Base-by-base conservation (phyloP, 1,284 basidiomycete species). In the Ustilago crameri region DNA sequence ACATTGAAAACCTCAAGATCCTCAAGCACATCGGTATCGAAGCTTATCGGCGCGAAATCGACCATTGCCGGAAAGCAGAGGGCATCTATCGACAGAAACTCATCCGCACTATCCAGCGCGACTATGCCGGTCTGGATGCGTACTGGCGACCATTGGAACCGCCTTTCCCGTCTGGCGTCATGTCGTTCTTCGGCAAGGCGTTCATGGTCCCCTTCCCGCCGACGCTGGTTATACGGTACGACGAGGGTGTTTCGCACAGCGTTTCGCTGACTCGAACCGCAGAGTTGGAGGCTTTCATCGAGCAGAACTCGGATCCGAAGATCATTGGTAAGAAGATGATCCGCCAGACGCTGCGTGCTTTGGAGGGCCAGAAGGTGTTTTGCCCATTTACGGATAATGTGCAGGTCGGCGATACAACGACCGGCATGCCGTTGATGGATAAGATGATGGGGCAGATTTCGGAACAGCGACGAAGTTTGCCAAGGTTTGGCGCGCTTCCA, bases 1-100 rank as follows among this genome's bases (percentile, higher is more conserved):
- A 91, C 74, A 88, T 90, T 2, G 91, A 93, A 82, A 92, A 92
- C 79, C 83, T 93, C 61, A 92, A 91, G 87, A 90, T 90, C 57
- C 52, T 80, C 49, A 54, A 66, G 48, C 62, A 75, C 44, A 68
- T 80, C 30, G 78, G 79, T 23, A 57, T 75, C 30, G 42, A 55
- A 26, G 61, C 61, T 7, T 59, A 71, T 30, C 27, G 43, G 51
- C 23, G 46, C 43, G 74, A 48, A 65, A 47, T 78, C 30, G 59
- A 76, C 8, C 24, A 54, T n/a, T 48, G 47, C 17, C 69, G 75
- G 5, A 57, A 59, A 4, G 38, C 51, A 30, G 42, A 69, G 9
- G 65, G 70, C 2, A 51, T 52, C n/a, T 48, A 60, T 18, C 62
- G 62, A 14, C 46, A 58, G 14, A 58, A 50, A 45, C 70, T 74